Evolutionary conservation across 495 filamentous ascomycete genomes (phyloP).

Genomic region (Tuber magnatum): DNA sequence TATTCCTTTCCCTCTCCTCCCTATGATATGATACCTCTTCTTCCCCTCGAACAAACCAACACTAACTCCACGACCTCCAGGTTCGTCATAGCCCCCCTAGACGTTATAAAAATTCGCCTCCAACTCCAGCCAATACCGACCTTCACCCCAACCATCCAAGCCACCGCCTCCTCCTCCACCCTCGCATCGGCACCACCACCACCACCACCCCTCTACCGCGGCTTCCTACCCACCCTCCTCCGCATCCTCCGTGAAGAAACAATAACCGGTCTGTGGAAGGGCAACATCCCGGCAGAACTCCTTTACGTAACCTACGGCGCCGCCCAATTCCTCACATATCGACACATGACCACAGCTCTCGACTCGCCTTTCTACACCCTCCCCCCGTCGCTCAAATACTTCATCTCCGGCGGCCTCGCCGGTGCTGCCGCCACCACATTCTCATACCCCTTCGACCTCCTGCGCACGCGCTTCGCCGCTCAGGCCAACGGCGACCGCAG

Average conservation of each 20-base stretch:
- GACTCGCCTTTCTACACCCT: conserved; percentile 45
- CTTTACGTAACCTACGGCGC: conserved; percentile 86
- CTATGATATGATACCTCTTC: too few species aligned
- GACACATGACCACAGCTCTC: conserved; percentile 52
- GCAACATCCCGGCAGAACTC: conserved; percentile 89
- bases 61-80: conserved; percentile 65
- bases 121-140: conserved; percentile 51
- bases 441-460: conserved; percentile 89
- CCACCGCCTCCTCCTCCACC: conserved; percentile 3
- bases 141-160: conserved; percentile 4
- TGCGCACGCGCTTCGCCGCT: conserved; percentile 90
- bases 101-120: conserved; percentile 71
- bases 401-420: conserved; percentile 71
- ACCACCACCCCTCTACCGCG: conserved; percentile 64
- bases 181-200: conserved; percentile 44
- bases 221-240: conserved; percentile 68
- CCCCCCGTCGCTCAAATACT: conserved; percentile 57
- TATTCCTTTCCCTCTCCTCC: conserved; percentile 36
- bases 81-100: conserved; percentile 68
- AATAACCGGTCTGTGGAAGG: conserved; percentile 87
- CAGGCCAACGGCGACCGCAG: conserved; percentile 58
- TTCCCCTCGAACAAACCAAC: conserved; percentile 48
- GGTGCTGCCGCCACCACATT: conserved; percentile 71
- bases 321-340: conserved; percentile 86
- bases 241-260: conserved; percentile 73